A percentile compares a stretch with the other conserved stretches of the same genome.
Conservation (phyloP, 345 rosid genomes). For the Pistacia vera region DNA sequence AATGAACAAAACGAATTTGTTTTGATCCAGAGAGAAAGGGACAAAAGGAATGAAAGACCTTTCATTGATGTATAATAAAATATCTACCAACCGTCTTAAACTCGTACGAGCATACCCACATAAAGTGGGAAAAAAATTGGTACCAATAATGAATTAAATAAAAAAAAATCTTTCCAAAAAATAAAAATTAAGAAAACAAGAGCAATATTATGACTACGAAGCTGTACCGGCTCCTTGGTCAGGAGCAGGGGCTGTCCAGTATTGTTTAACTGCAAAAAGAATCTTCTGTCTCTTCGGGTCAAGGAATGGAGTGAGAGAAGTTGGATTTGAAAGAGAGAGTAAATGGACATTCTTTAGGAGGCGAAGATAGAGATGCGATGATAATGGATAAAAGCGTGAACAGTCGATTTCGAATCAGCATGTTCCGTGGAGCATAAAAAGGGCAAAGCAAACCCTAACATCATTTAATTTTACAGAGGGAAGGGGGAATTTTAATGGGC, state of each 20-base stretch:
- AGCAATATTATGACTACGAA: not conserved
- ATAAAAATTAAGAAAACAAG: not conserved
- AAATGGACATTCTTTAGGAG: no score
- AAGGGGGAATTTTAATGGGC: no score
- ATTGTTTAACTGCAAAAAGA: slow-evolving; percentile 71
- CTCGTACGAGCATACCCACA: not conserved
- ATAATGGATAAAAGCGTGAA: no score
- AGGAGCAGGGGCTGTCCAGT: slow-evolving; percentile 65
- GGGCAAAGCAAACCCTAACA: no score
- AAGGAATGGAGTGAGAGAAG: no score
- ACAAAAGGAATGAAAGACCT: no score
- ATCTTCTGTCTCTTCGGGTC: slow-evolving; percentile 81
- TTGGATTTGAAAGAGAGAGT: no score
- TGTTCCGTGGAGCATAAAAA: no score
- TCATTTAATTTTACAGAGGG: no score
- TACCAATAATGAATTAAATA: not conserved
- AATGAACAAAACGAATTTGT: not conserved
- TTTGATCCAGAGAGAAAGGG: not conserved
- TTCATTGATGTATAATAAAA: slow-evolving; percentile 1
- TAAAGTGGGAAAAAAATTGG: not conserved
- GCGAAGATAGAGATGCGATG: no score
- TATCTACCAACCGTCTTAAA: not conserved
- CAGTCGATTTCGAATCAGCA: no score
- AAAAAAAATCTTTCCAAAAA: not conserved
- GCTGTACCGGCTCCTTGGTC: slow-evolving; percentile 5